Conservation (phyloP, 106 monocot species). For the Gastrodia elata region DNA sequence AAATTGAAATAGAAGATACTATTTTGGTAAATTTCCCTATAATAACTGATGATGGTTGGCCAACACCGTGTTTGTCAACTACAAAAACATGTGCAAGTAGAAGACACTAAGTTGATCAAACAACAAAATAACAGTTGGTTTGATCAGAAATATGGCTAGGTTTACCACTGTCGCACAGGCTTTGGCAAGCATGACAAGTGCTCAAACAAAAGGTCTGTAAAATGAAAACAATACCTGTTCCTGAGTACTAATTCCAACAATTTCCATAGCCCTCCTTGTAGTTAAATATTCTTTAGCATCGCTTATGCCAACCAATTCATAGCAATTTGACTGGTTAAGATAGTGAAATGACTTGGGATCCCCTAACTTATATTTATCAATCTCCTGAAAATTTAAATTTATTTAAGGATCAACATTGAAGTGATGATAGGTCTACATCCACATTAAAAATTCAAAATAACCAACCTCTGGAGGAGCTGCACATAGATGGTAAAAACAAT, state of each 20-base stretch:
- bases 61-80: no score
- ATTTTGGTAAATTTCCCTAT: no score
- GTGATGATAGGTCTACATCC: background rate
- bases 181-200: no score
- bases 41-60: no score
- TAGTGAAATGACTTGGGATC: conserved; percentile 57
- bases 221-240: conserved; percentile 55
- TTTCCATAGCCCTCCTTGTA: conserved; percentile 87
- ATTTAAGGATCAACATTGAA: background rate
- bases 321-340: conserved; percentile 84
- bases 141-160: no score
- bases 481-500: conserved; percentile 88
- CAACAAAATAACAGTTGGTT: no score
- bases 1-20: no score
- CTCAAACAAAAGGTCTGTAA: background rate
- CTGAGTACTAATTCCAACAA: conserved; percentile 76
- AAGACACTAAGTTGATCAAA: no score
- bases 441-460: background rate
- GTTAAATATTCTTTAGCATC: conserved; percentile 74
- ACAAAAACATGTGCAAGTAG: no score
- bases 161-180: no score
- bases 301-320: conserved; percentile 56
- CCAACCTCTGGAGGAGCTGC: conserved; percentile 72
- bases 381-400: conserved; percentile 37
- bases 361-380: conserved; percentile 68